Conservation (phyloP, 495 filamentous ascomycete genomes). For the Parathielavia hyrcaniae region DNA sequence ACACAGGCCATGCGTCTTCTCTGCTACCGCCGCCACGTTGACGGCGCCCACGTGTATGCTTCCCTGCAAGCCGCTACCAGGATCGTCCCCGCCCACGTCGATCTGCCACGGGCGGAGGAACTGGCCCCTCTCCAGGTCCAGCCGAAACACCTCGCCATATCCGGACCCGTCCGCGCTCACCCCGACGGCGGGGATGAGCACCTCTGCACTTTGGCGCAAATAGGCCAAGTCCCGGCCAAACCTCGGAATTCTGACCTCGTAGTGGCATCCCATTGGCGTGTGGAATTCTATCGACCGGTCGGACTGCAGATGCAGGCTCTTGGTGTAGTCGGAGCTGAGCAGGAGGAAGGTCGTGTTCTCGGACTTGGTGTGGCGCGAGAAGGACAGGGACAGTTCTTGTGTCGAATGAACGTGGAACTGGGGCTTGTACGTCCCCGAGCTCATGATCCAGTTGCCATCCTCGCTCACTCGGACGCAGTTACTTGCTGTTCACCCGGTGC, state of each 20-base stretch:
- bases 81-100: conserved; percentile 79
- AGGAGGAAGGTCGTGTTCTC: conserved; percentile 92
- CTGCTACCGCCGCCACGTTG: conserved; percentile 85
- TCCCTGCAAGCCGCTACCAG: conserved; percentile 67
- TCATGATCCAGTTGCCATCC: conserved; percentile 98
- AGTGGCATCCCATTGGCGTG: conserved; percentile 81
- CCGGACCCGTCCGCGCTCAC: conserved; percentile 66
- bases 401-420: conserved; percentile 95
- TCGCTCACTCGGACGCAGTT: conserved; percentile 84
- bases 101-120: conserved; percentile 76
- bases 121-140: conserved; percentile 76
- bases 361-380: conserved; percentile 82
- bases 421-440: conserved; percentile 88
- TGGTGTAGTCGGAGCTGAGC: conserved; percentile 89
- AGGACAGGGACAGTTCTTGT: conserved; percentile 87
- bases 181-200: conserved; percentile 79
- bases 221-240: conserved; percentile 89
- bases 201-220: conserved; percentile 78
- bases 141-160: conserved; percentile 80
- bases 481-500: conserved; percentile 50
- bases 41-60: conserved; percentile 74
- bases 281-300: conserved; percentile 93
- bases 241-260: conserved; percentile 77
- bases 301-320: conserved; percentile 86
- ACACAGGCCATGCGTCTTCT: conserved; percentile 81